Evolutionary conservation across 2,329 filamentous ascomycete genomes (phyloP).

Genomic region (Colletotrichum orchidophilum): DNA sequence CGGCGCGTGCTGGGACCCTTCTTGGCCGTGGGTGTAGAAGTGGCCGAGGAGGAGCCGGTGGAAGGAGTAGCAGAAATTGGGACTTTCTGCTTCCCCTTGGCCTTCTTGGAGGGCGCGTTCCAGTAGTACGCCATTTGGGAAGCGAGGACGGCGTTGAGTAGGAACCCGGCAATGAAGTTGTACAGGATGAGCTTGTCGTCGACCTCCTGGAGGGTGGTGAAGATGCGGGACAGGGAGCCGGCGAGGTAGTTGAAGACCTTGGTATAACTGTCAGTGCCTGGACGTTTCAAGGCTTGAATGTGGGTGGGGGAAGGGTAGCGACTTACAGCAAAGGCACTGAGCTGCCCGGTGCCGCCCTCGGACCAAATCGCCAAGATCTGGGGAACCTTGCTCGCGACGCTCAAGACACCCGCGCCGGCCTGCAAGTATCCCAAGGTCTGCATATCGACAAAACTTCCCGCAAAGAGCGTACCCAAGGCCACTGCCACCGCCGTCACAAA

Average conservation of each 20-base stretch:
- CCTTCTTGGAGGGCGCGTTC: constrained; percentile 71
- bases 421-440: constrained; percentile 79
- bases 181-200: constrained; percentile 97
- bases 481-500: constrained; percentile 82
- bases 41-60: constrained; percentile 36
- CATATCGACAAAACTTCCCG: constrained; percentile 70
- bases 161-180: constrained; percentile 90
- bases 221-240: constrained; percentile 93
- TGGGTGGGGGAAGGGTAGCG: neutral
- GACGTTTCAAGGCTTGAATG: neutral
- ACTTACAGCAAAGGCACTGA: constrained; percentile 94
- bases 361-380: constrained; percentile 90
- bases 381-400: constrained; percentile 90
- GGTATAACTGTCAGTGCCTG: neutral
- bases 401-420: constrained; percentile 82
- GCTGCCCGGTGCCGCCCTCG: constrained; percentile 89
- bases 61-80: constrained; percentile 36
- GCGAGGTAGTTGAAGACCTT: constrained; percentile 98
- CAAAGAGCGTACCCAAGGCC: constrained; percentile 76
- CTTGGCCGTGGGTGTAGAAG: constrained; percentile 41
- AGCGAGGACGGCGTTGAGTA: constrained; percentile 87
- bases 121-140: constrained; percentile 96
- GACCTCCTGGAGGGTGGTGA: constrained; percentile 97
- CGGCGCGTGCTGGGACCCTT: constrained; percentile 55
- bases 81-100: constrained; percentile 52